Conservation (phyloP, 805 yeast genomes). For the Torulaspora quercuum region DNA sequence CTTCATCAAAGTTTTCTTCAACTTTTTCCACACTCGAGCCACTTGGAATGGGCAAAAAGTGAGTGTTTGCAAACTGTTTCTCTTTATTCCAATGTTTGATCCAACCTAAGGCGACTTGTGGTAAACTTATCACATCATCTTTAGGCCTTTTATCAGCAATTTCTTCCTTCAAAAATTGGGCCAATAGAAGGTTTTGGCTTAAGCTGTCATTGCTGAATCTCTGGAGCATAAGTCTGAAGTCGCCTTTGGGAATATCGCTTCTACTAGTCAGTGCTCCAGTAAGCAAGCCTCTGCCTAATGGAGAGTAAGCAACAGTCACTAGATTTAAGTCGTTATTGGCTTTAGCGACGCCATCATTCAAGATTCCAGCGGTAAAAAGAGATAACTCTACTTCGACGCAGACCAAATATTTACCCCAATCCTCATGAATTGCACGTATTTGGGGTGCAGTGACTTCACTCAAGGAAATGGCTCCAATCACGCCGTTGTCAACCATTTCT, state of each 20-base stretch:
- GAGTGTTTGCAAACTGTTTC: conserved; percentile 41
- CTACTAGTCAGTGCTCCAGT: conserved; percentile 55
- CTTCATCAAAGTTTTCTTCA: conserved; percentile 51
- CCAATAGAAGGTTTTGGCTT: conserved; percentile 48
- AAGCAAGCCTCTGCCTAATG: conserved; percentile 74
- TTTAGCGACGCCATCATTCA: conserved; percentile 59
- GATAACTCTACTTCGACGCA: conserved; percentile 81
- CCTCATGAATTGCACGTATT: conserved; percentile 53
- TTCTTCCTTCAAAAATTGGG: conserved; percentile 45
- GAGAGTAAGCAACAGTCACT: conserved; percentile 78
- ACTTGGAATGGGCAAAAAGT: conserved; percentile 77
- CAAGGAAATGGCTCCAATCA: conserved; percentile 65
- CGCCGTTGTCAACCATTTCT: conserved; percentile 59
- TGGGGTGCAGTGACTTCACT: conserved; percentile 68
- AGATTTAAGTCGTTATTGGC: conserved; percentile 55
- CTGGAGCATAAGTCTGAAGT: conserved; percentile 49
- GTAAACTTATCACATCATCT: conserved; percentile 44
- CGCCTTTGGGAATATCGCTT: conserved; percentile 53
- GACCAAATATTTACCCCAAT: conserved; percentile 49
- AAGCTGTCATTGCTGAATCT: conserved; percentile 59
- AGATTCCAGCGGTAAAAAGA: conserved; percentile 59
- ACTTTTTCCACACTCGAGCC: conserved; percentile 60
- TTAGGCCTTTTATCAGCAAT: conserved; percentile 51
- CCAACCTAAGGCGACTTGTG: conserved; percentile 75
- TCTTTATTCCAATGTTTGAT: conserved; percentile 43